A percentile compares a stretch with the other conserved stretches of the same genome.
phyloP scores from a whole-genome alignment of 768 basidiomycete genomes.

The Russula emetica region DNA sequence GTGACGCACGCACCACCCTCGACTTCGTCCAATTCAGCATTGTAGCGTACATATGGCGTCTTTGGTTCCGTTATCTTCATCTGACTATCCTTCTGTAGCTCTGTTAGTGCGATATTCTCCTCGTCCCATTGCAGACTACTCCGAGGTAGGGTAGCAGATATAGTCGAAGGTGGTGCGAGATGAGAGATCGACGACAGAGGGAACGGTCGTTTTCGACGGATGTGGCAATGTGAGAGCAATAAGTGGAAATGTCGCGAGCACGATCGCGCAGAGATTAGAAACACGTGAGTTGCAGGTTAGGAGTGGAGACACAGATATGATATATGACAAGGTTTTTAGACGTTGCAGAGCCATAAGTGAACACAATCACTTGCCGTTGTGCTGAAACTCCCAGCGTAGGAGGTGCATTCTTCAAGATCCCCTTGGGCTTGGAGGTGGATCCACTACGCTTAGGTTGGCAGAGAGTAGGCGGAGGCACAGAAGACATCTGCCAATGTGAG shows the following conservation, averaged over 20 bases:
- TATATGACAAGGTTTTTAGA: constrained; percentile 17
- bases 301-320: neutral
- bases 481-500: constrained; percentile 25
- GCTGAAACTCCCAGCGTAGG: constrained; percentile 40
- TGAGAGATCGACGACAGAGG: neutral
- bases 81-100: constrained; percentile 89
- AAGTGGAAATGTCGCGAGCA: constrained; percentile 1
- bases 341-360: neutral
- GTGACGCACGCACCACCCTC: constrained; percentile 62
- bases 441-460: constrained; percentile 55
- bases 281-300: constrained; percentile 18
- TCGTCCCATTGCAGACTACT: constrained; percentile 91
- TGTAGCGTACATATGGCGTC: constrained; percentile 92
- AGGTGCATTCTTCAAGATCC: constrained; percentile 82
- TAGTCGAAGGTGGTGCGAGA: neutral
- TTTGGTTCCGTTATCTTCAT: constrained; percentile 99
- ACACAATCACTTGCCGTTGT: constrained; percentile 45
- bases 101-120: constrained; percentile 85
- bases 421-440: constrained; percentile 68
- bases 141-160: constrained; percentile 21
- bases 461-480: constrained; percentile 43
- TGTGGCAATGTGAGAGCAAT: neutral
- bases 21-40: constrained; percentile 76
- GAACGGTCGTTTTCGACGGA: neutral
- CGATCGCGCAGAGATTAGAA: constrained; percentile 19